phyloP scores from a whole-genome alignment of 495 filamentous ascomycete species.

The Venustampulla echinocandica region DNA sequence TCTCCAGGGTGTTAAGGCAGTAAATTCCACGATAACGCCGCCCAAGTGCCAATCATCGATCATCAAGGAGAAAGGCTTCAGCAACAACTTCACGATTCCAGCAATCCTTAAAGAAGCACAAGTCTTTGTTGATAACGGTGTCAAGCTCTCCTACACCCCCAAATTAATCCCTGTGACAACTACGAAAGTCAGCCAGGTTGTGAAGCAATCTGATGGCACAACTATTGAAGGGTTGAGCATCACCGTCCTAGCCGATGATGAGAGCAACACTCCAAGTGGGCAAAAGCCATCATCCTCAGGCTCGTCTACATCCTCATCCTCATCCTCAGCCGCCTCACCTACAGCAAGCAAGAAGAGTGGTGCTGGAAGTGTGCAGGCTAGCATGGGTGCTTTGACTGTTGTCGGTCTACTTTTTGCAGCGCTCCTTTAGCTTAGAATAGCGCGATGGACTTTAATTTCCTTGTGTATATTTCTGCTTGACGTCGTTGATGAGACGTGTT shows the following conservation, averaged over 20 bases:
- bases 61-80: conserved; percentile 56
- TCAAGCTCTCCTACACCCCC: conserved; percentile 34
- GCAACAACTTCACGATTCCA: conserved; percentile 69
- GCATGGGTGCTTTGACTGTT: too few species aligned
- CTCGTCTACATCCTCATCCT: conserved; percentile 1
- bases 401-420: too few species aligned
- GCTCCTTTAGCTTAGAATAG: too few species aligned
- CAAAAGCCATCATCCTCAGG: conserved; percentile 1
- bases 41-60: conserved; percentile 51
- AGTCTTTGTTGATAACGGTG: conserved; percentile 47
- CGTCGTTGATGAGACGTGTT: too few species aligned
- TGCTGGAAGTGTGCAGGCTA: conserved; percentile 20
- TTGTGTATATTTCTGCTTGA: too few species aligned
- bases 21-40: conserved; percentile 42
- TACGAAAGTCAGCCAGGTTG: conserved; percentile 40
- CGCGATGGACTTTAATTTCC: too few species aligned
- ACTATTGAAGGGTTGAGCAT: conserved; percentile 46
- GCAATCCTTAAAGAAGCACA: conserved; percentile 32
- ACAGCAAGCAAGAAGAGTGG: conserved; percentile 21
- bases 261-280: conserved; percentile 46
- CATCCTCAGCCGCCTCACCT: conserved; percentile 16
- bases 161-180: conserved; percentile 50
- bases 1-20: conserved; percentile 50
- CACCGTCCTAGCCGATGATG: conserved; percentile 37
- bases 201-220: conserved; percentile 47